Evolutionary conservation across 495 filamentous ascomycete genomes (phyloP).

Genomic region (Xylaria intraflava): DNA sequence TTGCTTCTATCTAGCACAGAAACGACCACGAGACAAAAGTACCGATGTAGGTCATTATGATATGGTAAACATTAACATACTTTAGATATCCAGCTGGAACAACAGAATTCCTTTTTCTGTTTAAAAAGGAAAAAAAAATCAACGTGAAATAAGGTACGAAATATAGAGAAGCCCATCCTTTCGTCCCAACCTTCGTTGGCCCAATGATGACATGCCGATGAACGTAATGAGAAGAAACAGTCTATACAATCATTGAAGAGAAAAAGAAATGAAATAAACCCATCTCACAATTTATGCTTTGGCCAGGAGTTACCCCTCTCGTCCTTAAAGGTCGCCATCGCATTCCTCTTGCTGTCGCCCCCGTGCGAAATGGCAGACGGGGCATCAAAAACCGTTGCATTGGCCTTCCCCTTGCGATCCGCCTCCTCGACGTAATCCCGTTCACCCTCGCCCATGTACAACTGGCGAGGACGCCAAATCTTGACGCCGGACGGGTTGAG

Average conservation of each 20-base stretch:
- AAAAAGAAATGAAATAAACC: not conserved
- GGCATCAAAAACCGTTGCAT: conserved; percentile 12
- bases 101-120: too few relatives aligned
- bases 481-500: conserved; percentile 28
- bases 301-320: conserved; percentile 9
- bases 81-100: too few relatives aligned
- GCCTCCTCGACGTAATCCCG: conserved; percentile 26
- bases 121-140: not conserved
- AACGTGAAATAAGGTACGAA: not conserved
- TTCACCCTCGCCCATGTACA: conserved; percentile 29
- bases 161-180: not conserved
- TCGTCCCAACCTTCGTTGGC: not conserved
- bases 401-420: conserved; percentile 23
- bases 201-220: not conserved
- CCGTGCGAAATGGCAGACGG: conserved; percentile 10
- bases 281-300: conserved; percentile 11
- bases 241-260: not conserved
- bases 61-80: not conserved
- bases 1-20: too few relatives aligned
- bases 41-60: too few relatives aligned
- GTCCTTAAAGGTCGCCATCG: conserved; percentile 14
- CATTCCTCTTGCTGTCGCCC: conserved; percentile 16
- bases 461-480: conserved; percentile 35
- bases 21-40: too few relatives aligned
- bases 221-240: not conserved